Percentiles rank a stretch among this genome's conserved stretches.
phyloP scores from a whole-genome alignment of 805 yeast genomes.

The Wickerhamiella australiensis region DNA sequence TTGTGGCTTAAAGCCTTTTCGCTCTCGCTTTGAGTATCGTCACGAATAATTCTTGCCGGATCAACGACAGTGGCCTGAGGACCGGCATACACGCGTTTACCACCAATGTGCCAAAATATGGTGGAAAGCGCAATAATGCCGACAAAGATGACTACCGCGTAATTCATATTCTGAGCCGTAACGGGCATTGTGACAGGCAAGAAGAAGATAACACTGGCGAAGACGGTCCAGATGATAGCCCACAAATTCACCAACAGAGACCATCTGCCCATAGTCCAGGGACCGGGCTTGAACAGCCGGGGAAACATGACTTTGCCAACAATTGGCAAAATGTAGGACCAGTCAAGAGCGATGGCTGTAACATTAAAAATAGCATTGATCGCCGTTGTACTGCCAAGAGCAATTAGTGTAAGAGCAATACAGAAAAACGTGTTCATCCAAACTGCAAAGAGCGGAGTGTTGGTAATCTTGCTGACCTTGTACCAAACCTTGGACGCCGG shows the following conservation, averaged over 20 bases:
- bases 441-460: constrained; percentile 51
- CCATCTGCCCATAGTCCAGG: constrained; percentile 50
- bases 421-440: constrained; percentile 42
- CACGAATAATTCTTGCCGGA: constrained; percentile 14
- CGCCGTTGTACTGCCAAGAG: constrained; percentile 49
- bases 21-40: not conserved
- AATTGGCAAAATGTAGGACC: constrained; percentile 56
- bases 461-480: constrained; percentile 38
- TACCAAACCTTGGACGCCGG: constrained; percentile 43
- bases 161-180: constrained; percentile 23
- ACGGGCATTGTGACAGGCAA: constrained; percentile 24
- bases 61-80: constrained; percentile 22
- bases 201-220: constrained; percentile 22
- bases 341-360: constrained; percentile 56
- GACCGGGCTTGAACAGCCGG: constrained; percentile 47
- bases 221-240: constrained; percentile 21
- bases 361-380: constrained; percentile 62
- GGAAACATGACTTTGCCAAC: constrained; percentile 46
- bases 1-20: not conserved
- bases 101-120: constrained; percentile 22
- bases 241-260: constrained; percentile 16
- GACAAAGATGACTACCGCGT: constrained; percentile 24
- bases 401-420: constrained; percentile 42
- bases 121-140: constrained; percentile 19
- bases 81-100: constrained; percentile 19